Percentiles rank a stretch among this genome's conserved stretches.
phyloP scores from a whole-genome alignment of 2,329 filamentous ascomycete genomes.

The Sclerotinia trifoliorum region DNA sequence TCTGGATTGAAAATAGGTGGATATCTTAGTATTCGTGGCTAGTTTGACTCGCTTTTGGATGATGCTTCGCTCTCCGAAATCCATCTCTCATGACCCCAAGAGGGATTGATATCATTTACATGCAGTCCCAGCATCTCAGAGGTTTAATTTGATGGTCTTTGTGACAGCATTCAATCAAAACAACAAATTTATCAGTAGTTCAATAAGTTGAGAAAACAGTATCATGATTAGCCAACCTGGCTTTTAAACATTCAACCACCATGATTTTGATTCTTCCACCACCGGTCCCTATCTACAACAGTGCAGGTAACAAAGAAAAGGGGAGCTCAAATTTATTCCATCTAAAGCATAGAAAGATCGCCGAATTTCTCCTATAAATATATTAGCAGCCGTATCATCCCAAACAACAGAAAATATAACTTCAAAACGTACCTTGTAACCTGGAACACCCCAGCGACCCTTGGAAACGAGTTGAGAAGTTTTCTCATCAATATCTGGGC shows the following conservation, averaged over 20 bases:
- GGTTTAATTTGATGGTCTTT: neutral
- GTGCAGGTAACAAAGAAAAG: conserved; percentile 60
- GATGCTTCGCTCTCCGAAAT: neutral
- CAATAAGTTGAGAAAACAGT: neutral
- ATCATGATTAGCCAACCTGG: conserved; percentile 20
- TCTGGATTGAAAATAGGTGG: neutral
- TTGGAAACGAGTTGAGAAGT: conserved; percentile 91
- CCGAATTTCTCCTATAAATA: conserved; percentile 89
- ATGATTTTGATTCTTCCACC: conserved; percentile 29
- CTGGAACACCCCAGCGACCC: conserved; percentile 96
- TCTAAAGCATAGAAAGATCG: conserved; percentile 91
- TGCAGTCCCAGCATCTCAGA: neutral
- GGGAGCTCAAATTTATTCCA: conserved; percentile 24
- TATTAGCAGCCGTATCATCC: conserved; percentile 46
- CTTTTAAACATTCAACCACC: conserved; percentile 23
- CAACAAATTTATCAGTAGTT: neutral
- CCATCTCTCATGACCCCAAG: neutral
- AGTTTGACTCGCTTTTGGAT: neutral
- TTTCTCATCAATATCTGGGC: conserved; percentile 97
- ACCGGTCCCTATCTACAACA: conserved; percentile 60
- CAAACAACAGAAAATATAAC: neutral
- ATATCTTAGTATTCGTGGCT: neutral
- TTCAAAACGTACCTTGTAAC: conserved; percentile 81
- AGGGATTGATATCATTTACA: neutral
- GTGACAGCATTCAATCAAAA: conserved; percentile 6